phyloP scores from a whole-genome alignment of 2,329 filamentous ascomycete genomes.

The Hymenoscyphus fructigenus region DNA sequence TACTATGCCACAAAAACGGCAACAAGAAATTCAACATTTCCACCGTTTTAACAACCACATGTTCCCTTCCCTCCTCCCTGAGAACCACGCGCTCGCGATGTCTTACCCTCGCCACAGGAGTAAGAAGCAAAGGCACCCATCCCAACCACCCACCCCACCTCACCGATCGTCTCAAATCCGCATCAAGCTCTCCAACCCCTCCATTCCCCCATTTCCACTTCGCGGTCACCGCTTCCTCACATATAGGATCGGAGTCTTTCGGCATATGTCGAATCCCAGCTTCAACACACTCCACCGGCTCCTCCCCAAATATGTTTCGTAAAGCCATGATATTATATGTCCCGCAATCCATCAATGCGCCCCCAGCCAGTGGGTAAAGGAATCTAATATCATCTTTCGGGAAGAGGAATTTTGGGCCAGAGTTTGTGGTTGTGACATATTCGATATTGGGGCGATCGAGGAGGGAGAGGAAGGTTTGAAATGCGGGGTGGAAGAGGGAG shows the following conservation, averaged over 20 bases:
- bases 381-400: slow-evolving; percentile 45
- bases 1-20: slow-evolving; percentile 26
- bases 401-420: slow-evolving; percentile 37
- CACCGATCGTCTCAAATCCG: slow-evolving; percentile 30
- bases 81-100: slow-evolving; percentile 51
- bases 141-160: slow-evolving; percentile 9
- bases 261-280: slow-evolving; percentile 35
- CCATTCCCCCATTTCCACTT: slow-evolving; percentile 43
- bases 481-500: slow-evolving; percentile 50
- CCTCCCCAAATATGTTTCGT: slow-evolving; percentile 41
- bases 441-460: slow-evolving; percentile 42
- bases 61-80: slow-evolving; percentile 38
- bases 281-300: slow-evolving; percentile 41
- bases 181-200: slow-evolving; percentile 37
- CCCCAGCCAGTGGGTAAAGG: slow-evolving; percentile 40
- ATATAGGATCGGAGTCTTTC: slow-evolving; percentile 34
- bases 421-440: slow-evolving; percentile 36
- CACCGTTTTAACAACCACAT: slow-evolving; percentile 23
- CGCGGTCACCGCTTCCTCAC: slow-evolving; percentile 39
- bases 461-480: slow-evolving; percentile 42
- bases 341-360: slow-evolving; percentile 40
- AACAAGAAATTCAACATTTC: slow-evolving; percentile 23
- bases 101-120: slow-evolving; percentile 35
- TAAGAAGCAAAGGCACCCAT: slow-evolving; percentile 31
- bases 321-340: slow-evolving; percentile 43